phyloP scores from a whole-genome alignment of 768 basidiomycete species.

The Mycena amicta region DNA sequence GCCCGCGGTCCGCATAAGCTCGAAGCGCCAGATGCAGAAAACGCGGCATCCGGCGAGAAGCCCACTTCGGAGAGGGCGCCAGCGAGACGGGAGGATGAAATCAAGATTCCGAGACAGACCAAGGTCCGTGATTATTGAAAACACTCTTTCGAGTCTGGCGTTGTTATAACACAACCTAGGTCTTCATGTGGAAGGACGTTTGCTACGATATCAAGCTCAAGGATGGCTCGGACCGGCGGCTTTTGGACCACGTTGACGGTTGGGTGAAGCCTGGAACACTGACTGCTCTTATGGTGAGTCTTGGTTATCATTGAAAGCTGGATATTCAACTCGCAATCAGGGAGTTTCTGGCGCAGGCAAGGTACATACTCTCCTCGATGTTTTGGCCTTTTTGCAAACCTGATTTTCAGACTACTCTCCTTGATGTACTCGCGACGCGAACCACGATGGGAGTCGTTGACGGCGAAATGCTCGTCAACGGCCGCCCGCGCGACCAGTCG shows the following conservation, averaged over 20 bases:
- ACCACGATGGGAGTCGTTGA: conserved; percentile 51
- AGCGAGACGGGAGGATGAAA: conserved; percentile 6
- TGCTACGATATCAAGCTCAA: conserved; percentile 41
- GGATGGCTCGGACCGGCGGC: conserved; percentile 22
- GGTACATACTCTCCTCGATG: too few relatives aligned
- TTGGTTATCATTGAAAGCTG: not conserved
- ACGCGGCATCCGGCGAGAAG: conserved; percentile 29
- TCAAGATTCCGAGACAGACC: conserved; percentile 20
- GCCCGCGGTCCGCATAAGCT: conserved; percentile 22
- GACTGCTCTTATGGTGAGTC: conserved; percentile 53
- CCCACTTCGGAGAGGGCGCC: conserved; percentile 24
- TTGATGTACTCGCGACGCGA: conserved; percentile 47
- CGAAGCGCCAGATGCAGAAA: conserved; percentile 32
- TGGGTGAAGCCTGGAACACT: conserved; percentile 54
- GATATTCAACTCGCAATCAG: conserved; percentile 1
- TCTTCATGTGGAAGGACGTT: conserved; percentile 50
- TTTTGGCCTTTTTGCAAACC: too few relatives aligned
- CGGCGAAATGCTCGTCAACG: conserved; percentile 49
- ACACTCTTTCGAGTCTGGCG: too few relatives aligned
- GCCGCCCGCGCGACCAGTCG: conserved; percentile 33
- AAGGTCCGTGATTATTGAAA: conserved; percentile 11
- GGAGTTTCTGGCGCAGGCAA: conserved; percentile 28
- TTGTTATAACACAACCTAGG: too few relatives aligned
- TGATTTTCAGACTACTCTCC: conserved; percentile 45
- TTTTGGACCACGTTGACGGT: conserved; percentile 49